A percentile compares a stretch with the other conserved stretches of the same genome.
These are phyloP conservation scores for Tolypocladium sp. DNA, from an alignment of 2,329 filamentous ascomycete genomes.

Conservation along the genomic window DNA sequence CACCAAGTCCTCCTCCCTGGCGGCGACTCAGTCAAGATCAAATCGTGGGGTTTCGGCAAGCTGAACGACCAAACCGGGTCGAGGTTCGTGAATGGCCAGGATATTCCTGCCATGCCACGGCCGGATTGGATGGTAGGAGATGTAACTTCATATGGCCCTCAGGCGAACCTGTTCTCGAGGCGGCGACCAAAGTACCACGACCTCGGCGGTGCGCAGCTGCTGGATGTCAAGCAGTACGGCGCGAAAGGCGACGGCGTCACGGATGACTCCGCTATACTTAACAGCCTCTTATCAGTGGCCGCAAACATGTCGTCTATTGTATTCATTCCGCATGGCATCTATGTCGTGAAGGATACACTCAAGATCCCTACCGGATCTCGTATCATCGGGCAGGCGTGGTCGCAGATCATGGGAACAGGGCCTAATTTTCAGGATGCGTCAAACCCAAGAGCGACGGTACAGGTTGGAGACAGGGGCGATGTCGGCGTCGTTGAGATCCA, in stretches of 20 bases:
- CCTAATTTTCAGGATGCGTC: slow-evolving; percentile 37
- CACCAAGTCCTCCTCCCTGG: too few species aligned
- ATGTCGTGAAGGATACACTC: slow-evolving; percentile 35
- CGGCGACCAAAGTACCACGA: slow-evolving; percentile 1
- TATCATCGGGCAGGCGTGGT: slow-evolving; percentile 37
- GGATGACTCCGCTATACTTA: slow-evolving; percentile 43
- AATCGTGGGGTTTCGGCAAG: too few species aligned
- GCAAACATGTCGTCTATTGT: slow-evolving; percentile 8
- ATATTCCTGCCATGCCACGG: too few species aligned
- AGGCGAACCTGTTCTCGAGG: background rate
- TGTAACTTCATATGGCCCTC: too few species aligned
- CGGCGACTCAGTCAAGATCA: too few species aligned
- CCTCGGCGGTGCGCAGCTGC: background rate
- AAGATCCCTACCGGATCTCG: slow-evolving; percentile 31
- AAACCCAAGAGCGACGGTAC: slow-evolving; percentile 46
- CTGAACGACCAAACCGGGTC: too few species aligned
- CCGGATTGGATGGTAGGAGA: too few species aligned
- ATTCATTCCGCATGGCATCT: slow-evolving; percentile 18
- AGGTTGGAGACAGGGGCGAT: slow-evolving; percentile 47
- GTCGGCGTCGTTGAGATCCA: slow-evolving; percentile 51
- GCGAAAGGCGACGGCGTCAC: slow-evolving; percentile 60
- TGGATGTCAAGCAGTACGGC: slow-evolving; percentile 21
- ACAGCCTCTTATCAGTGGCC: slow-evolving; percentile 19
- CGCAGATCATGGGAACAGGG: slow-evolving; percentile 40
- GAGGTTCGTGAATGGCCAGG: too few species aligned